Percentiles rank a stretch among this genome's conserved stretches.
These are phyloP conservation scores for Daldinia vernicosa DNA, from an alignment of 495 filamentous ascomycete species.

Conservation along the genomic window DNA sequence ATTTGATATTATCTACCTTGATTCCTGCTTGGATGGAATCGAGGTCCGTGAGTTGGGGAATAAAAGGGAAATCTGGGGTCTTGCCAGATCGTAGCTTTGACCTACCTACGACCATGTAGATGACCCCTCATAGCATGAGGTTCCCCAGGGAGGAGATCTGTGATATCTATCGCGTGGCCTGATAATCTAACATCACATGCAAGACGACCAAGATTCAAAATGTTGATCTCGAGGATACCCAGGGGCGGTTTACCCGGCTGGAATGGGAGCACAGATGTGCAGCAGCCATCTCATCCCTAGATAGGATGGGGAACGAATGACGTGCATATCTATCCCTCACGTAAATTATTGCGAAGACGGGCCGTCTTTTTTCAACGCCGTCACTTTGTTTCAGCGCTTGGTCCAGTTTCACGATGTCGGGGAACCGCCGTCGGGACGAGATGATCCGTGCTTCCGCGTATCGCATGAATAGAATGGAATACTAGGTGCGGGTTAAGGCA, in stretches of 20 bases:
- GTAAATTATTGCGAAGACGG: constrained; percentile 14
- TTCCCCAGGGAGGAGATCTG: constrained; percentile 18
- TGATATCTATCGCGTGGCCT: constrained; percentile 24
- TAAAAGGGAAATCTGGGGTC: neutral
- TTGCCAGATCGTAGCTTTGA: constrained; percentile 8
- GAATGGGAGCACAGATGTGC: neutral
- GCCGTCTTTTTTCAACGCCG: constrained; percentile 52
- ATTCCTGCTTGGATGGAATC: neutral
- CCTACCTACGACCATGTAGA: neutral
- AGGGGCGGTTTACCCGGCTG: neutral
- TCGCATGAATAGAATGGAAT: constrained; percentile 47
- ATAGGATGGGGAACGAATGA: constrained; percentile 5
- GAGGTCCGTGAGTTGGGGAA: neutral
- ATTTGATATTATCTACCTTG: neutral
- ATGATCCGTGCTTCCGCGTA: constrained; percentile 49
- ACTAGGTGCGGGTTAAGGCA: constrained; percentile 64
- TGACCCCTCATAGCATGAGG: neutral
- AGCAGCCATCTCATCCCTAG: neutral
- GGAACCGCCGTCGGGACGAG: constrained; percentile 57
- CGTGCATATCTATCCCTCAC: constrained; percentile 8
- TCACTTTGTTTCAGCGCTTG: constrained; percentile 63
- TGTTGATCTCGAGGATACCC: constrained; percentile 1
- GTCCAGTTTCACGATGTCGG: constrained; percentile 47
- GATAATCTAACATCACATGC: constrained; percentile 40
- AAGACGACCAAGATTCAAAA: constrained; percentile 8